Conservation (phyloP, 192 early-diverging fungal species). For the Backusella parvicylindrica region DNA sequence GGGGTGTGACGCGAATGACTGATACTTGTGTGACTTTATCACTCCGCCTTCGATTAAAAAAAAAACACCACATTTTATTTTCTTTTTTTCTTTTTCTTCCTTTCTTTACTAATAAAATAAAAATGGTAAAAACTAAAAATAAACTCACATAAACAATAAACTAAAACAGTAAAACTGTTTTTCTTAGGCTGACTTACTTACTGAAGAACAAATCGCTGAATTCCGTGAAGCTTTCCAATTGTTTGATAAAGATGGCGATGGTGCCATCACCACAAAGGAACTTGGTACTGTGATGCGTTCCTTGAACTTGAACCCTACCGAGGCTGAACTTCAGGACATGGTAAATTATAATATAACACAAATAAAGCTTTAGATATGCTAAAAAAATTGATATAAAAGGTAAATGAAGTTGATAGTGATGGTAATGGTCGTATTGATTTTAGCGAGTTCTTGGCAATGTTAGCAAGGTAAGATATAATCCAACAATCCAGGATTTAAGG, state of each 20-base stretch:
- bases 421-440: constrained; percentile 95
- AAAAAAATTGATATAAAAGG: constrained; percentile 32
- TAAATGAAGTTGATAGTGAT: constrained; percentile 92
- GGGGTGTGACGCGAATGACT: no score
- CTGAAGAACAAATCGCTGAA: constrained; percentile 85
- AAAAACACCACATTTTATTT: no score
- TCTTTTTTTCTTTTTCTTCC: background rate
- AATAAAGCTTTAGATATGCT: no score
- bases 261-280: constrained; percentile 86
- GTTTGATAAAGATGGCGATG: constrained; percentile 95
- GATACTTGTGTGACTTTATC: no score
- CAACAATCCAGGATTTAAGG: background rate
- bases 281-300: constrained; percentile 92
- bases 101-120: background rate
- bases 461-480: constrained; percentile 58
- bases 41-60: no score
- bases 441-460: constrained; percentile 91
- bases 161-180: background rate
- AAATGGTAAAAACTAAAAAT: background rate
- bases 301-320: constrained; percentile 88
- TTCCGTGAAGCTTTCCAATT: constrained; percentile 77
- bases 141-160: background rate
- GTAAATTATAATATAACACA: no score
- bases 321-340: constrained; percentile 92
- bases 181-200: constrained; percentile 76